Conservation (phyloP, 495 filamentous ascomycete species). For the Hypoxylon subgilvum region DNA sequence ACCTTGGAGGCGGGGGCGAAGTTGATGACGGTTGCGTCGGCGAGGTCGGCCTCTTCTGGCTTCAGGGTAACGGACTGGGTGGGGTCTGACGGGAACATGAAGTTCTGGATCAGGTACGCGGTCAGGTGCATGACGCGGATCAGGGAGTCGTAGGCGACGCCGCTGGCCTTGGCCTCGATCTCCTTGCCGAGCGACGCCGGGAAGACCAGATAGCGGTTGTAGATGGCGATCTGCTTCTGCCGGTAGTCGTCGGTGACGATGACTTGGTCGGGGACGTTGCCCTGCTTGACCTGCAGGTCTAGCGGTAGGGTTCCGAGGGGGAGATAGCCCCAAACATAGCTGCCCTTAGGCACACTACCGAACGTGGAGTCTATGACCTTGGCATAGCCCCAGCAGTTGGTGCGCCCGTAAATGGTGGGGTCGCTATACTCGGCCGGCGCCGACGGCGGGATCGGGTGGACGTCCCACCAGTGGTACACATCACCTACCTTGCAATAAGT, state of each 20-base stretch:
- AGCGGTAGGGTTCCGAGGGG: slow-evolving; percentile 49
- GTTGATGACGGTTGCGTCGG: slow-evolving; percentile 47
- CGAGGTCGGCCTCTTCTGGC: slow-evolving; percentile 53
- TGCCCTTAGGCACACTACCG: slow-evolving; percentile 39
- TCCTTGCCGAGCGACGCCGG: slow-evolving; percentile 22
- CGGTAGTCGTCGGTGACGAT: slow-evolving; percentile 49
- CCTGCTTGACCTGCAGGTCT: slow-evolving; percentile 39
- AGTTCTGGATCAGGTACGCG: slow-evolving; percentile 54
- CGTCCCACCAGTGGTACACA: slow-evolving; percentile 57
- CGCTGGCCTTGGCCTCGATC: slow-evolving; percentile 25
- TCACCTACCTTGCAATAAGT: slow-evolving; percentile 58
- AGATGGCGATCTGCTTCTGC: slow-evolving; percentile 53
- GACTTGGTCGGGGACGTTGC: slow-evolving; percentile 49
- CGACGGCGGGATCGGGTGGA: slow-evolving; percentile 42
- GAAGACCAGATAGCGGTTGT: slow-evolving; percentile 57
- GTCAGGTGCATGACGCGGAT: slow-evolving; percentile 54
- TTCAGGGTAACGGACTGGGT: slow-evolving; percentile 49
- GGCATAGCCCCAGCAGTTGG: slow-evolving; percentile 63
- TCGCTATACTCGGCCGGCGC: slow-evolving; percentile 62
- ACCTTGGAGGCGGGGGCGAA: slow-evolving; percentile 60
- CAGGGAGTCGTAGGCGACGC: slow-evolving; percentile 50
- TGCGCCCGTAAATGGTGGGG: slow-evolving; percentile 54
- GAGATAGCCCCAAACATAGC: slow-evolving; percentile 47
- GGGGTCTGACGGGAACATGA: slow-evolving; percentile 51
- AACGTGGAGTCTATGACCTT: slow-evolving; percentile 56